Evolutionary conservation across 2,329 filamentous ascomycete genomes (phyloP), one percentile per base, ranked within the genome.

Genomic region (Lecanoromycetidae sp.): DNA sequence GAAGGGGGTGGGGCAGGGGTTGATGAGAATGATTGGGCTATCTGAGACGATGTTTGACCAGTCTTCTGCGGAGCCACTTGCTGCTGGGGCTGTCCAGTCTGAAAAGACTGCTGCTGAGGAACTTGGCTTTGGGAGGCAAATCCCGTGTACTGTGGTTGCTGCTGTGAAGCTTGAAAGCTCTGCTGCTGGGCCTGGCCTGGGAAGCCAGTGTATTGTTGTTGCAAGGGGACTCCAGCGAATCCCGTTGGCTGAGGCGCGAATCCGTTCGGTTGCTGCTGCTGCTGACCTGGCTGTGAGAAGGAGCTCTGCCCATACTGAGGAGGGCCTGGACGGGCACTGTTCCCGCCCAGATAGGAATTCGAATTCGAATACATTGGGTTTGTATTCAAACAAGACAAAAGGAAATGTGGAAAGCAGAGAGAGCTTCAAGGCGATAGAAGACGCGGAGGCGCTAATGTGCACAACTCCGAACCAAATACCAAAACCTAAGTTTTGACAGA

Each of bases 361-460:
- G 86, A 84, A 64, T 82, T 86, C 56, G 87, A 91, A 70, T 86
- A 96, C 90, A 95, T 95, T 67, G 17, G n/a, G 12, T 25, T 10
- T 32, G n/a, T 8, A 27, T n/a, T 19, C 4, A 27, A 26, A 29
- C 30, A 34, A 27, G 10, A 42, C 15, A 30, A 38, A 27, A 27
- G 25, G 4, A 5, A 44, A 44, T 12, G 22, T 12, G 22, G 13
- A 15, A 13, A 30, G 12, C n/a, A 17, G 8, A 20, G 15, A 23
- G 22, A 43, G 20, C 25, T 29, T 35, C 27, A 35, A 33, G 9
- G 25, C 3, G 33, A 25, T 29, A n/a, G 33, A 27, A 12, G 29
- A 22, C 35, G 39, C 33, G 46, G 20, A 30, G 40, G 39, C 39
- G 39, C 39, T 37, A 43, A n/a, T 25, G 23, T 13, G 25, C 30